These are phyloP conservation scores for Prunus yedoensis DNA, from an alignment of 331 rosid species.

Conservation along the genomic window DNA sequence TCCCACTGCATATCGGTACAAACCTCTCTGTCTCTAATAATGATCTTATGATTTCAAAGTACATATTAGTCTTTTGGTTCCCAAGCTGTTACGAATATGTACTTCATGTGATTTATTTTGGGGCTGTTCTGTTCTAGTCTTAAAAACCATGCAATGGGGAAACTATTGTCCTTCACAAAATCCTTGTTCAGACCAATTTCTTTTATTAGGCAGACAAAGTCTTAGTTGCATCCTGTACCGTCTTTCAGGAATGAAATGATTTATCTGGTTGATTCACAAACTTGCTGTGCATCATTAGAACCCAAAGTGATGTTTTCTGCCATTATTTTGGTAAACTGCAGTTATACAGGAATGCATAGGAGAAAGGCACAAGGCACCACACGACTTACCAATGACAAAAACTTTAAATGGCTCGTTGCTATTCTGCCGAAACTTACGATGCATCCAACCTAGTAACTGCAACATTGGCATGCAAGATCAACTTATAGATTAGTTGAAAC, in stretches of 20 bases:
- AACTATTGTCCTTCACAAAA: neutral
- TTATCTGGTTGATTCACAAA: neutral
- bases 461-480: conserved; percentile 36
- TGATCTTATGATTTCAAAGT: neutral
- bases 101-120: conserved; percentile 4
- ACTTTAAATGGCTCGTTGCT: conserved; percentile 67
- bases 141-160: neutral
- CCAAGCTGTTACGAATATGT: neutral
- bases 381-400: conserved; percentile 68
- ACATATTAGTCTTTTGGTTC: neutral
- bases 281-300: neutral
- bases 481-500: conserved; percentile 12
- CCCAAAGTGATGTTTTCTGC: neutral
- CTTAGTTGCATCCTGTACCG: neutral
- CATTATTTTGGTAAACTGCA: conserved; percentile 11
- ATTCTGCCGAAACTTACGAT: conserved; percentile 86
- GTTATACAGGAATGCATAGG: conserved; percentile 1
- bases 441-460: conserved; percentile 98
- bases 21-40: neutral
- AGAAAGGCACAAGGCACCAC: neutral
- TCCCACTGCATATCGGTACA: neutral
- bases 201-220: neutral
- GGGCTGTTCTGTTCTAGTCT: neutral
- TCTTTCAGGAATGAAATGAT: neutral
- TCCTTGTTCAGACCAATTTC: neutral